Evolutionary conservation across 1,139 yeast genomes (phyloP), one percentile per base, ranked within the genome.

Genomic region (Magnusiomyces sp.): DNA sequence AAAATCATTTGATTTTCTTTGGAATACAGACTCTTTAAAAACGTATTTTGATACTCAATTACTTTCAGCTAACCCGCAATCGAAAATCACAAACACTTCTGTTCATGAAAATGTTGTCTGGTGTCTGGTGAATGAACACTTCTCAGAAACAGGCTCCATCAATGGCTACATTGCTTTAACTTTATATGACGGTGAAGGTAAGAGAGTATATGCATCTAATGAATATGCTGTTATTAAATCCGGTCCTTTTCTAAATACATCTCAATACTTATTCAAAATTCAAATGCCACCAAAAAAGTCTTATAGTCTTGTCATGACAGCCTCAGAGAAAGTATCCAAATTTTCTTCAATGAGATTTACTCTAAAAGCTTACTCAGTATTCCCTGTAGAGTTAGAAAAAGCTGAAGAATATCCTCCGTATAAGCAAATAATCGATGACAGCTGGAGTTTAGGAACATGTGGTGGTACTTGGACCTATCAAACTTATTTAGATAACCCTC

Each of bases 401-500:
- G 66, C 73, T 1, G 45, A 66, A 64, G 56, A 61, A n/a, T 59
- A 59, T 23, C 64, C 63, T 44, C 55, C 62, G 2, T 50, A 56
- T 41, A 42, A 56, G 1, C 53, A 58, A 0, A 62, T 66, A 1
- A 50, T 65, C 0, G 59, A 63, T 0, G 83, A 75, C 10, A 66
- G 62, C 32, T 83, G 92, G 90, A 67, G 65, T 13, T 58, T 62
- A 1, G 64, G 64, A 1, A 65, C 66, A 14, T 65, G 73, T 42
- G 89, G 87, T 1, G 90, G 92, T 0, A 76, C 73, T 55, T 77
- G 81, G 77, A 58, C 75, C 0, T 56, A 70, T 42, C 67, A 77
- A 2, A 65, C 76, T 0, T 85, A 73, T 58, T 67, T 76, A 36
- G 63, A 69, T 39, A 86, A 85, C 57, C 95, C 95, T 0, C 88